Evolutionary conservation across 2,329 filamentous ascomycete genomes (phyloP).

Genomic region (Scedosporium boydii): DNA sequence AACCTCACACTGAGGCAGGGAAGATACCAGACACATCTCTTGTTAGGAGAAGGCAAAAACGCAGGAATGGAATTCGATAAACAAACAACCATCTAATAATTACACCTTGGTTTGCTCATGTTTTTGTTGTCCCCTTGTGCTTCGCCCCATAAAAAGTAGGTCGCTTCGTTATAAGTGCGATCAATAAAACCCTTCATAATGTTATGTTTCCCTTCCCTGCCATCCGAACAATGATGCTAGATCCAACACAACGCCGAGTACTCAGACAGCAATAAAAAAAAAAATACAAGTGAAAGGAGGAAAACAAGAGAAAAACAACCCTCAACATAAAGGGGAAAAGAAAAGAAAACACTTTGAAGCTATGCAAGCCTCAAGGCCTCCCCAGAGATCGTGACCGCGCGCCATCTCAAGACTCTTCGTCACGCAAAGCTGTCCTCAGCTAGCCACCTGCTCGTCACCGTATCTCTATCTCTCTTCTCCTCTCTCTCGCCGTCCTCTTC

Average conservation of each 20-base stretch:
- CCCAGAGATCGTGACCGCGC: no score
- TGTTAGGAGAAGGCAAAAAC: no score
- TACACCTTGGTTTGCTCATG: background rate
- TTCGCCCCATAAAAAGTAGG: background rate
- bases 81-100: background rate
- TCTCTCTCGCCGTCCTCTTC: background rate
- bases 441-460: slow-evolving; percentile 4
- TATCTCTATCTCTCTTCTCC: background rate
- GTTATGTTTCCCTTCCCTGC: background rate
- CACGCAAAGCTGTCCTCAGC: slow-evolving; percentile 6
- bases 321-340: background rate
- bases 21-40: no score
- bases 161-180: background rate
- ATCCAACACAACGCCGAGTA: background rate
- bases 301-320: background rate
- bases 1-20: no score
- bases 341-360: background rate
- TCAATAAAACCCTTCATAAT: background rate
- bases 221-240: background rate
- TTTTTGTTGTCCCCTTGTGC: background rate
- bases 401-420: background rate
- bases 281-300: background rate
- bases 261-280: background rate
- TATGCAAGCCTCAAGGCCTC: background rate
- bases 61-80: no score